Evolutionary conservation across 441 rosid genomes (phyloP).

Genomic region (Caryocar brasiliense): DNA sequence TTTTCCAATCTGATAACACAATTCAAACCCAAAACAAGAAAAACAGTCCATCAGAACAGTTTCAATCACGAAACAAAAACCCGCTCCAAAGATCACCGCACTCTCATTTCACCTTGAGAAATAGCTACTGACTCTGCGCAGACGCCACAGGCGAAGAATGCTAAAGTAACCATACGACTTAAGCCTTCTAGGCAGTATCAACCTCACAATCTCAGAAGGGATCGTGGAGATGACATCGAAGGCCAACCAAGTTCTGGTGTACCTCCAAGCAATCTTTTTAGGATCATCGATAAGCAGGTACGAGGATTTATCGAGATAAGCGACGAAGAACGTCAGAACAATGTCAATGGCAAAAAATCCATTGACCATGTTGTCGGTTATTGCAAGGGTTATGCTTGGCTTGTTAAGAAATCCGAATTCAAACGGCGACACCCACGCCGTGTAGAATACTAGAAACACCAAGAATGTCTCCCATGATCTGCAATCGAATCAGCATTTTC

Average conservation of each 20-base stretch:
- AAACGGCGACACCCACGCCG: constrained; percentile 87
- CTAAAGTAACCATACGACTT: constrained; percentile 55
- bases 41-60: no score
- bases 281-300: constrained; percentile 57
- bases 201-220: constrained; percentile 51
- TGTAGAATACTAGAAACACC: constrained; percentile 66
- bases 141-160: constrained; percentile 91
- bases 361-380: constrained; percentile 56
- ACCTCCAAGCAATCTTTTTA: constrained; percentile 55
- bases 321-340: constrained; percentile 68
- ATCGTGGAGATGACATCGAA: constrained; percentile 64
- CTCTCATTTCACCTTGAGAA: constrained; percentile 67
- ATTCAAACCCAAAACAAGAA: not conserved
- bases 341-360: constrained; percentile 60
- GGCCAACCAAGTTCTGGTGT: constrained; percentile 41
- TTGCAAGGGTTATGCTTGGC: constrained; percentile 36
- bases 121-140: constrained; percentile 61
- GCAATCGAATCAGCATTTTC: no score
- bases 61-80: no score
- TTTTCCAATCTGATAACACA: constrained; percentile 57
- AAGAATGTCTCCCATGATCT: constrained; percentile 70
- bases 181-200: constrained; percentile 37
- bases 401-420: constrained; percentile 57
- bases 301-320: constrained; percentile 59
- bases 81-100: no score